Evolutionary conservation across 352 stramenopile genomes (phyloP), one percentile per base, ranked within the genome.

Genomic region (Globisporangium lucens): DNA sequence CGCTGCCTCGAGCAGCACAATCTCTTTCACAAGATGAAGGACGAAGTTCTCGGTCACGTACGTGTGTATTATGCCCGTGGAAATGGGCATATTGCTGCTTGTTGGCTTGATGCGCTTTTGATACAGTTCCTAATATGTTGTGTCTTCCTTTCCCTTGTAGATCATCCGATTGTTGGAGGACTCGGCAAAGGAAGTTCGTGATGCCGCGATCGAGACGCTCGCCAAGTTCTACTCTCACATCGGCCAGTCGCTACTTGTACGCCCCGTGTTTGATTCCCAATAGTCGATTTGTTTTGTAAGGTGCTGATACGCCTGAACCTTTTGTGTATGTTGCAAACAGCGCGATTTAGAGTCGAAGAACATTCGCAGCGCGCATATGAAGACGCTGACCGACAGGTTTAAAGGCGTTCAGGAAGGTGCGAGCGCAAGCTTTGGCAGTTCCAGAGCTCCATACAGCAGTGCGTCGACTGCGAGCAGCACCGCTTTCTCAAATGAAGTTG

Each of bases 161-260:
- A 78, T 88, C 38, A 65, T 95, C 27, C 76, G 77, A 27, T 60
- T 93, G 9, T 69, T 95, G 0, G 85, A 94, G 70, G 88, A 95
- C 65, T 92, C 88, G 35, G 78, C 86, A 0, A 95, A 95, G 62
- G 85, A 95, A 76, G 88, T 95, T 63, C 86, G 88, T 17, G 73
- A 93, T n/a, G 71, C 86, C 2, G 82, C 82, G 6, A 83, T 95
- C 51, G 73, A 70, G 15, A 76, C 83, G 5, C 65, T 95, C n/a
- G 82, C 89, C 57, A 83, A 83, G 30, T 87, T 95, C 63, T 95
- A 94, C 72, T 67, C 75, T 7, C 75, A 87, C 62, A 77, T 91
- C 41, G 86, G 86, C 1, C 71, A 85, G 2, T 83, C 85, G 17
- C 61, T 95, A n/a, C 65, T 92, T 78, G 87, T 93, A 80, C 22